phyloP scores from a whole-genome alignment of 208 protist genomes.

The Leishmania tarentolae region DNA sequence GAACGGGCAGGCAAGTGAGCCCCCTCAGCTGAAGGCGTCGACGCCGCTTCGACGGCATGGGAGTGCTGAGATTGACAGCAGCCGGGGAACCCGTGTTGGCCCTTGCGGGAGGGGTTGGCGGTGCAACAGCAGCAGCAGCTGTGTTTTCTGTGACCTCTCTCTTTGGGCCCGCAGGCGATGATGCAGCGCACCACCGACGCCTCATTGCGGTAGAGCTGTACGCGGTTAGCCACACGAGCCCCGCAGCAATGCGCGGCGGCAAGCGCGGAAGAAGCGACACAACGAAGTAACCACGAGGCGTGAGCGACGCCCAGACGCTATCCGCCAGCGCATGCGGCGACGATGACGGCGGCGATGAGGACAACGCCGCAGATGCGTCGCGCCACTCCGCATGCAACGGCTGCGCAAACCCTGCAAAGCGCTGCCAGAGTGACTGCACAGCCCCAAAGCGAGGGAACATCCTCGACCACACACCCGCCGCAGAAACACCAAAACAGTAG shows the following conservation, averaged over 20 bases:
- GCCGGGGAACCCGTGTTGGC: neutral
- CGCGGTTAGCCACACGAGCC: neutral
- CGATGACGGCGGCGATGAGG: neutral
- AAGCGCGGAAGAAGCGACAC: conserved; percentile 25
- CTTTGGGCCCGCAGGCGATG: neutral
- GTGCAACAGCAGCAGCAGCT: neutral
- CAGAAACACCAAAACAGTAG: conserved; percentile 35
- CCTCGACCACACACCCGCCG: conserved; percentile 22
- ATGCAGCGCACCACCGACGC: conserved; percentile 15
- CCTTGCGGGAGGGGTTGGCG: no score
- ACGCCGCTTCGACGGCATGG: neutral
- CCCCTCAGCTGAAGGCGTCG: neutral
- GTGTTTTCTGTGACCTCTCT: neutral
- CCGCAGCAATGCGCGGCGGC: conserved; percentile 10
- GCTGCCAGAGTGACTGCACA: conserved; percentile 22
- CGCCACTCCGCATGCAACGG: conserved; percentile 29
- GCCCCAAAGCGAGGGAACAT: conserved; percentile 14
- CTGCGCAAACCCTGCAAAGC: conserved; percentile 4
- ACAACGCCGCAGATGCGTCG: neutral
- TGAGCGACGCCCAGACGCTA: conserved; percentile 30
- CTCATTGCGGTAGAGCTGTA: conserved; percentile 2
- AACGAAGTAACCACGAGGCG: conserved; percentile 33
- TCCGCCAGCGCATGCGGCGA: conserved; percentile 23
- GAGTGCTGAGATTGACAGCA: neutral
- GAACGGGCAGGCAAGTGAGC: conserved; percentile 8